Conservation (phyloP, 2,329 filamentous ascomycete species). For the Aschersonia sp. region DNA sequence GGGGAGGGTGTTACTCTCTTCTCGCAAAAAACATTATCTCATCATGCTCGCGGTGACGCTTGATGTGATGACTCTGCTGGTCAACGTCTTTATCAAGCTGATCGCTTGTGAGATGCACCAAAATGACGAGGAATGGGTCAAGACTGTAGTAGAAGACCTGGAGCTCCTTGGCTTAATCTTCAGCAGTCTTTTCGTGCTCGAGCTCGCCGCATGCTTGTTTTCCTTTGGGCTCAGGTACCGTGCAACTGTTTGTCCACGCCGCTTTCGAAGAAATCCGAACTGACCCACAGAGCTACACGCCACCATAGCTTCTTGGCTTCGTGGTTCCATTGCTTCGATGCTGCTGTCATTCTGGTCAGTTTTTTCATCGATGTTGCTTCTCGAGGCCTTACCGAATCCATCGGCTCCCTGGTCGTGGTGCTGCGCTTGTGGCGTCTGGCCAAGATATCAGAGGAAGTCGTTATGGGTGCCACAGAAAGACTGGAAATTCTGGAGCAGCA, state of each 20-base stretch:
- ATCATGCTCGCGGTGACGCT: constrained; percentile 28
- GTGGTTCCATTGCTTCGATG: constrained; percentile 51
- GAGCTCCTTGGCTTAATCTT: constrained; percentile 41
- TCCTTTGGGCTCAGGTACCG: constrained; percentile 45
- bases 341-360: constrained; percentile 43
- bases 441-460: constrained; percentile 57
- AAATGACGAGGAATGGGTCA: constrained; percentile 26
- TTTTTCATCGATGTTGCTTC: constrained; percentile 49
- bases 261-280: neutral
- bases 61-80: constrained; percentile 29
- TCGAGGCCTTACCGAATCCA: constrained; percentile 44
- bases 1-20: constrained; percentile 13
- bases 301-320: constrained; percentile 35
- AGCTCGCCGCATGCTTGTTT: constrained; percentile 43
- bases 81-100: constrained; percentile 32
- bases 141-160: constrained; percentile 22
- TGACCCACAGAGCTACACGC: neutral
- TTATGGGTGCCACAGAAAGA: constrained; percentile 46
- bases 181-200: constrained; percentile 49
- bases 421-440: constrained; percentile 54
- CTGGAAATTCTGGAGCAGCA: constrained; percentile 40
- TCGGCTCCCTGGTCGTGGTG: constrained; percentile 51
- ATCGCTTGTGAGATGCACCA: constrained; percentile 31
- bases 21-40: constrained; percentile 28
- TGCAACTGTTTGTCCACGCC: constrained; percentile 3